Base-by-base conservation (phyloP, 768 basidiomycete species). In the Podaxis mareebaensis region DNA sequence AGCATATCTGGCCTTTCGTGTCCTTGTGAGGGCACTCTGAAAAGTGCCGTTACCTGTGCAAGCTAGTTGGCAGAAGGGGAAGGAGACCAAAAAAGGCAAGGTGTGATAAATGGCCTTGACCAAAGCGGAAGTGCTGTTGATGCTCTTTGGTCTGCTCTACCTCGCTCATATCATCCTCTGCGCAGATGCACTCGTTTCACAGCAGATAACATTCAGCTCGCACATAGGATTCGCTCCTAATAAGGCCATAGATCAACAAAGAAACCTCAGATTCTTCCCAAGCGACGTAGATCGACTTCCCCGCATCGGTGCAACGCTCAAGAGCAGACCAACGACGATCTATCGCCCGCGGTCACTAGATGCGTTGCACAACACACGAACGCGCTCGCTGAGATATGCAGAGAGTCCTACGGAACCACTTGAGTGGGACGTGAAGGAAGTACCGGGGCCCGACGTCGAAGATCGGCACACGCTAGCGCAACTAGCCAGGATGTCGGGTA, bases 401-500 rank as follows among this genome's bases (percentile, higher is more conserved):
- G 78, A 89, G 73, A 83, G 80, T 68, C 66, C 67, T 13, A 36
- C 53, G 4, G 83, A 86, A 55, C 68, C 69, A 2, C 68, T 89
- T 1, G 77, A 84, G 46, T 97, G 95, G 95, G 85, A 90, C 38
- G 78, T 81, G 53, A 72, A 85, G 2, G 78, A 86, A 48, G 78
- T 93, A 11, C 78, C 83, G 3, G 93, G 81, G 3, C 96, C 96
- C 0, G 90, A 97, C 70, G 74, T 95, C 15, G 82, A 84, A 63
- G 92, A 96, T 72, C 77, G 82, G 58, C 88, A 91, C 68, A 97
- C 95, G 0, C 76, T 98, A 5, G 80, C 82, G 2, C 89, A 94
- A 71, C 81, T 99, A 30, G 95, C 91, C 73, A 78, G 92, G 63
- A 96, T 98, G 90, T 81, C 89, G 10, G 92, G 88, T 39, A 93